These are phyloP conservation scores for Talaromyces trachyspermus DNA, from an alignment of 495 filamentous ascomycete genomes.

Conservation along the genomic window DNA sequence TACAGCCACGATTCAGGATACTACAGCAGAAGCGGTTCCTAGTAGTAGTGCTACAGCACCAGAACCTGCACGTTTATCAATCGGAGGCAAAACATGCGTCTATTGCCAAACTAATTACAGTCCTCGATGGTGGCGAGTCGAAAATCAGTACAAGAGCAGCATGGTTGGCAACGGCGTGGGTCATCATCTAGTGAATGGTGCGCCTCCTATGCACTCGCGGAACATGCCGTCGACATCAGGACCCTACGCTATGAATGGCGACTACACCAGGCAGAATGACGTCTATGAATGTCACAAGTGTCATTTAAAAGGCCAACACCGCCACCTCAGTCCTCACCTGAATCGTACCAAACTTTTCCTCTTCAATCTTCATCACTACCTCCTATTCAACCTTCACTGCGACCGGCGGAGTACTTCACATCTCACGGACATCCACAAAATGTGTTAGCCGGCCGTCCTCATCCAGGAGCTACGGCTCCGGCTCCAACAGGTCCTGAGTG, in stretches of 20 bases:
- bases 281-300: conserved; percentile 47
- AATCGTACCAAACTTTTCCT: too few relatives aligned
- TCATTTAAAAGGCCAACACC: conserved; percentile 33
- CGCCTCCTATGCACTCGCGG: conserved; percentile 22
- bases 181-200: conserved; percentile 26
- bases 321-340: conserved; percentile 23
- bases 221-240: conserved; percentile 19
- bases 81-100: conserved; percentile 25
- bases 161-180: conserved; percentile 16
- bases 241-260: conserved; percentile 26
- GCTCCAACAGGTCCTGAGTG: conserved; percentile 21
- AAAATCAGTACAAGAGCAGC: conserved; percentile 14
- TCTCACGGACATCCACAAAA: conserved; percentile 26
- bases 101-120: conserved; percentile 34
- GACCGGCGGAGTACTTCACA: conserved; percentile 26
- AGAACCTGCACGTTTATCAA: conserved; percentile 13
- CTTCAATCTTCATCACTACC: conserved; percentile 19
- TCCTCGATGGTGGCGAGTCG: conserved; percentile 38
- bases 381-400: conserved; percentile 27
- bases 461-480: conserved; percentile 16
- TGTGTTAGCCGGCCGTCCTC: conserved; percentile 25
- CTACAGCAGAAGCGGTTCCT: conserved; percentile 25
- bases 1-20: conserved; percentile 20
- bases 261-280: conserved; percentile 15
- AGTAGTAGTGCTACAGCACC: conserved; percentile 33